Conservation (phyloP, 306 rosid species). For the Rosa multiflora region DNA sequence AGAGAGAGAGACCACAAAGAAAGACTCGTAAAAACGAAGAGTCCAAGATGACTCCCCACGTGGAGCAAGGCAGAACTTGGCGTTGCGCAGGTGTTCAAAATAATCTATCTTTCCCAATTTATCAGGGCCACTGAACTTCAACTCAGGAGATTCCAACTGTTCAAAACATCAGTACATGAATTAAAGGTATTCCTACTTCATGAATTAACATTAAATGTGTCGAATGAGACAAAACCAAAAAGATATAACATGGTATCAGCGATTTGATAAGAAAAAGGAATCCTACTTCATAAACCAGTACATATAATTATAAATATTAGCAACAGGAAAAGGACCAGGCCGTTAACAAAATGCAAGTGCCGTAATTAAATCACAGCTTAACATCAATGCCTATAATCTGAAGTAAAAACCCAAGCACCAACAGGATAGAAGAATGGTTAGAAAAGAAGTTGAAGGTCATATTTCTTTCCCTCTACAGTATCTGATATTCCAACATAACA, state of each 20-base stretch:
- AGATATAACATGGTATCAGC: neutral
- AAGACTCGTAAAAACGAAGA: conserved; percentile 90
- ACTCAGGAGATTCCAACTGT: conserved; percentile 97
- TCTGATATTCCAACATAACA: neutral
- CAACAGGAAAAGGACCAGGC: neutral
- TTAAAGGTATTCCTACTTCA: conserved; percentile 5
- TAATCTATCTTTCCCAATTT: conserved; percentile 80
- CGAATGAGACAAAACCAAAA: neutral
- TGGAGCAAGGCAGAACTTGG: conserved; percentile 94
- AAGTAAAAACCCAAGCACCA: neutral
- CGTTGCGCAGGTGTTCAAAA: conserved; percentile 79
- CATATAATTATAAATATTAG: neutral
- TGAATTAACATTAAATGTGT: neutral
- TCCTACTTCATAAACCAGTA: neutral
- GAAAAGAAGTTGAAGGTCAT: neutral
- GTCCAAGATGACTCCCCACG: conserved; percentile 99
- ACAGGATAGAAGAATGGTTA: neutral
- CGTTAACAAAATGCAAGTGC: neutral
- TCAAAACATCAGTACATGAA: conserved; percentile 38
- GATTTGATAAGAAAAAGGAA: conserved; percentile 6
- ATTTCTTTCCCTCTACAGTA: neutral
- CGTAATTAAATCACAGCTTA: neutral
- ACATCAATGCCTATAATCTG: neutral
- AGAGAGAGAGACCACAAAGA: conserved; percentile 73
- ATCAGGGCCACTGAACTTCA: conserved; percentile 79